Conservation (phyloP, 176 grass and related monocot species). For the Chrysopogon serrulatus region DNA sequence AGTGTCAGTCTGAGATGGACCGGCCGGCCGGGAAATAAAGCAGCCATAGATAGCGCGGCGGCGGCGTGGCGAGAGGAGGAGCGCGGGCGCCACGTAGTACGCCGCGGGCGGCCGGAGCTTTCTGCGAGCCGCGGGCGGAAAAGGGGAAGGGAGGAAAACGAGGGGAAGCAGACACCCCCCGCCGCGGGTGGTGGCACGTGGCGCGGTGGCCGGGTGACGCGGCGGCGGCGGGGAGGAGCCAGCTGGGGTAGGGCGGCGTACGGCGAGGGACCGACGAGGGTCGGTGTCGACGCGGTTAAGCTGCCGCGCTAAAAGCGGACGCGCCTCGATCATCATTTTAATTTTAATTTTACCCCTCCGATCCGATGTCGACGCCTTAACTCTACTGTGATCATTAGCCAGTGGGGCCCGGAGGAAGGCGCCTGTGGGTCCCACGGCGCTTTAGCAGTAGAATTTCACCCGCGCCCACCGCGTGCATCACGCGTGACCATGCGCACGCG, state of each 20-base stretch:
- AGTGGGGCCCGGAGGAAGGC: too few relatives aligned
- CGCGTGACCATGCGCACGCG: too few relatives aligned
- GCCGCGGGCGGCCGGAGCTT: background rate
- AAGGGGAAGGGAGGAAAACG: background rate
- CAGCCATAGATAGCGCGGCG: background rate
- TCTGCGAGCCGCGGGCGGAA: background rate
- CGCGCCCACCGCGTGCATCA: too few relatives aligned
- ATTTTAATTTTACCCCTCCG: too few relatives aligned
- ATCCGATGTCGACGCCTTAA: too few relatives aligned
- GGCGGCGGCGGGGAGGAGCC: background rate
- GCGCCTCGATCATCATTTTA: background rate
- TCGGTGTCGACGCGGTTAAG: slow-evolving; percentile 38
- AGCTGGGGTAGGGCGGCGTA: background rate
- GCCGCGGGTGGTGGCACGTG: background rate
- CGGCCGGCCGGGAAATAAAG: background rate
- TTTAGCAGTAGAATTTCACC: too few relatives aligned
- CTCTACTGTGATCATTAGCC: too few relatives aligned
- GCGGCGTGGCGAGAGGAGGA: background rate
- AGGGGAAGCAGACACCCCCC: background rate
- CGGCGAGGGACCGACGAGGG: background rate
- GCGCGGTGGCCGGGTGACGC: background rate
- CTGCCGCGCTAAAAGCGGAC: background rate
- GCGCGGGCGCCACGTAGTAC: slow-evolving; percentile 17
- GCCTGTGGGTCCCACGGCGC: too few relatives aligned
- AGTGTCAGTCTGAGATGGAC: background rate